These are phyloP conservation scores for Annulohypoxylon nitens DNA, from an alignment of 495 filamentous ascomycete species.

Conservation along the genomic window DNA sequence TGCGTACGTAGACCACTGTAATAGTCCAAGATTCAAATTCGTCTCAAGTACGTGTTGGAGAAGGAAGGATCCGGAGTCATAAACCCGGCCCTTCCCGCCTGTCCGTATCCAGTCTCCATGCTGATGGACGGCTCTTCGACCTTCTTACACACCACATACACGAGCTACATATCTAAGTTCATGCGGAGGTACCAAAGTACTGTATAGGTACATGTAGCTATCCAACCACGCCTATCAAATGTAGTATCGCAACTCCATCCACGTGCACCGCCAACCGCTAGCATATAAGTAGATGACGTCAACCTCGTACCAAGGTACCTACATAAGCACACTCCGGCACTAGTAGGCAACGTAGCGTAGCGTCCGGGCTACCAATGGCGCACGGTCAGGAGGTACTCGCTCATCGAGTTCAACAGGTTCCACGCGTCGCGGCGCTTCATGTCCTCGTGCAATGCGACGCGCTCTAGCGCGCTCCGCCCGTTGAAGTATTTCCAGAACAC, in stretches of 20 bases:
- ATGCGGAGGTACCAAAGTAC: not conserved
- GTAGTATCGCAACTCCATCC: no score
- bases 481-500: conserved; percentile 85
- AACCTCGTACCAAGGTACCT: no score
- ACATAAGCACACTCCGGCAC: no score
- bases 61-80: not conserved
- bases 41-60: not conserved
- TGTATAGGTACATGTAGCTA: not conserved
- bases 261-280: no score
- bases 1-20: not conserved
- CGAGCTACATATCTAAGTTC: not conserved
- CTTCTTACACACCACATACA: no score
- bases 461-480: conserved; percentile 86
- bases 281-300: no score
- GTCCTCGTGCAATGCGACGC: conserved; percentile 82
- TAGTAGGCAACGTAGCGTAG: not conserved
- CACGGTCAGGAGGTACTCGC: conserved; percentile 66
- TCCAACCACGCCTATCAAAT: no score
- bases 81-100: not conserved
- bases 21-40: not conserved
- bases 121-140: not conserved
- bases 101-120: not conserved
- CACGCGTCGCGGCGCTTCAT: conserved; percentile 87
- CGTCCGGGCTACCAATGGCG: conserved; percentile 66
- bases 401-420: conserved; percentile 73